These are phyloP conservation scores for Pulveroboletus sp. DNA, from an alignment of 768 basidiomycete species.

Conservation along the genomic window DNA sequence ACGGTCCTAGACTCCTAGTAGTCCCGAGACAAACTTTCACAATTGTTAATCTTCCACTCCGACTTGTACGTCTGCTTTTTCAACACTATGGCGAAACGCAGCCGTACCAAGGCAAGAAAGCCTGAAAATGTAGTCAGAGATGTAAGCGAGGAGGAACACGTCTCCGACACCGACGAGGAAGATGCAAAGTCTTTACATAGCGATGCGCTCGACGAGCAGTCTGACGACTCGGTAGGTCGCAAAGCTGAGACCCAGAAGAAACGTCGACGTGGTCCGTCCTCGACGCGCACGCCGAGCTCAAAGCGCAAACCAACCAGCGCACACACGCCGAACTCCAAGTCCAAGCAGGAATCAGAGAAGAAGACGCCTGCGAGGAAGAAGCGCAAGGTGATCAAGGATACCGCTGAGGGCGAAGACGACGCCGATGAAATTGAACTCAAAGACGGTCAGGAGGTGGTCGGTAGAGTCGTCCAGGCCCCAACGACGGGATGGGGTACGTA, in stretches of 20 bases:
- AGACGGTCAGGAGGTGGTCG: conserved; percentile 71
- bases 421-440: conserved; percentile 45
- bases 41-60: too few species aligned
- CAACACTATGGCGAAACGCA: conserved; percentile 17
- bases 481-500: conserved; percentile 70
- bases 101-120: conserved; percentile 5
- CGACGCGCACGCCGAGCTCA: conserved; percentile 27
- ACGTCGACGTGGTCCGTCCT: conserved; percentile 21
- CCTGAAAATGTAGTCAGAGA: neutral
- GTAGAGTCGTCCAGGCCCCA: conserved; percentile 76
- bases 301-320: neutral
- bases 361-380: conserved; percentile 23
- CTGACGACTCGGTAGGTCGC: conserved; percentile 17
- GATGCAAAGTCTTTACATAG: conserved; percentile 34
- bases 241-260: conserved; percentile 13
- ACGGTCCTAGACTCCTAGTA: too few species aligned
- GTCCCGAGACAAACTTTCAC: too few species aligned
- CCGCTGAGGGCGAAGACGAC: conserved; percentile 27
- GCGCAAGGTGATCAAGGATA: conserved; percentile 17
- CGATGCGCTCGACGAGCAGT: conserved; percentile 45
- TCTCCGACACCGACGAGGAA: conserved; percentile 12
- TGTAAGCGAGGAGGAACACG: conserved; percentile 9
- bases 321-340: conserved; percentile 5
- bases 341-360: conserved; percentile 24
- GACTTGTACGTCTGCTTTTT: too few species aligned